Evolutionary conservation across 192 early-diverging fungal species (phyloP), one percentile per base, ranked within the genome.

Genomic region (Coemansia sp.): DNA sequence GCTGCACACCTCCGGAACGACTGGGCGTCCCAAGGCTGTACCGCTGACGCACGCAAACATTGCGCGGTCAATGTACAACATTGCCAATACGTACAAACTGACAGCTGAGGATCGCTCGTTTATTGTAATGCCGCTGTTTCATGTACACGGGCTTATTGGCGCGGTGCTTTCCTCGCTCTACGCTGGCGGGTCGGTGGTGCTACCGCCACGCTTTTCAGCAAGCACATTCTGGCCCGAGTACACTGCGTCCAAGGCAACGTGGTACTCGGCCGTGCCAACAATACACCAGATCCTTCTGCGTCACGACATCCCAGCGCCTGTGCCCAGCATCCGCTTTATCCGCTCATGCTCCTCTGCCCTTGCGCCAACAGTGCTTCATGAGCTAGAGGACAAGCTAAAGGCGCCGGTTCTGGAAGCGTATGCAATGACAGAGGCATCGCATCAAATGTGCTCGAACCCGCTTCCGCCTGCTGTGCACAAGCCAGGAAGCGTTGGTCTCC

Each of bases 401-500:
- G 92, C 89, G 1, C 92, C 91, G 13, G 90, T 95, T 4, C 73
- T 95, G 43, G 91, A 92, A 74, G 92, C 92, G 0, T 92, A 93
- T 65, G 91, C 93, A 19, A 92, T 94, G 92, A 92, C 92, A 5
- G 93, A 95, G 81, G 92, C 92, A n/a, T 73, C 92, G 13, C 93
- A 95, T 71, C 93, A 94, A 79, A 91, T 95, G 86, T 91, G 90
- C 59, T 90, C 91, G 23, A 92, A 93, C 63, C 90, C 88, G 52
- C 75, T 93, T 41, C 91, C 91, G 5, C 87, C 86, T 1, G 77
- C 81, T 32, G 63, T 64, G 52, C 87, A 88, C 79, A 93, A 93
- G 75, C 85, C 92, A 8, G 93, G 92, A 23, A 91, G 91, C 38
- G 92, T 93, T 9, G 93, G 93, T 9, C 39, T 89, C 9, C 88